A percentile compares a stretch with the other conserved stretches of the same genome.
These are phyloP conservation scores for Cryptococcus sp. DNA, from an alignment of 1,284 basidiomycete species.

Conservation along the genomic window DNA sequence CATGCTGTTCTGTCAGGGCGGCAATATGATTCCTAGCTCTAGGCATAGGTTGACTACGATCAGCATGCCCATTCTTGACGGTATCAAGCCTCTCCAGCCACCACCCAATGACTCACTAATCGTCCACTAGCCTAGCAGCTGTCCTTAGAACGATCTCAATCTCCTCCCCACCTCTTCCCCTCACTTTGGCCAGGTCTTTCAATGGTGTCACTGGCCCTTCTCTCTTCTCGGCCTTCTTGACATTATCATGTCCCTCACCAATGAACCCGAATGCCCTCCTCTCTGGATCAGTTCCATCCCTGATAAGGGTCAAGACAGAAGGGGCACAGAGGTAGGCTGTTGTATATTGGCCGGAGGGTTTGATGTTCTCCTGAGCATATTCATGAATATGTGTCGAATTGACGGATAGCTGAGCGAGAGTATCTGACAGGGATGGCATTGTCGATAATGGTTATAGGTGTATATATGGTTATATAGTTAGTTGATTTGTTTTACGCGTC, in stretches of 20 bases:
- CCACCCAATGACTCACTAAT: conserved; percentile 33
- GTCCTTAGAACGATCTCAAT: conserved; percentile 35
- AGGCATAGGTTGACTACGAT: conserved; percentile 37
- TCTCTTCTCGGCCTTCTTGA: conserved; percentile 37
- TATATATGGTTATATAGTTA: no score
- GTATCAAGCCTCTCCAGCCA: no score
- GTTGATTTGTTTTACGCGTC: no score
- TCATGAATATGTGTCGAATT: conserved; percentile 35
- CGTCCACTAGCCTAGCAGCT: conserved; percentile 40
- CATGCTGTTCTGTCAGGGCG: conserved; percentile 28
- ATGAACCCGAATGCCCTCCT: conserved; percentile 39
- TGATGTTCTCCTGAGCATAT: conserved; percentile 25
- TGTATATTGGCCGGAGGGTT: conserved; percentile 35
- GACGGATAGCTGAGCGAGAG: conserved; percentile 28
- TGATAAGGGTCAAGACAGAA: conserved; percentile 32
- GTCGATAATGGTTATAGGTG: no score
- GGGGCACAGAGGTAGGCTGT: conserved; percentile 32
- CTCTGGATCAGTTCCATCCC: conserved; percentile 41
- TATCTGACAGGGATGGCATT: conserved; percentile 39
- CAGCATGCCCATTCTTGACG: not conserved
- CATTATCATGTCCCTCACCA: conserved; percentile 19
- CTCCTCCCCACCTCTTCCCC: conserved; percentile 14
- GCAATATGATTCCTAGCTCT: conserved; percentile 35
- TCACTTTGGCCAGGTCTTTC: conserved; percentile 18
- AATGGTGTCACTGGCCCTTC: conserved; percentile 38